Evolutionary conservation across 208 protist genomes (phyloP), one percentile per base, ranked within the genome.

Genomic region (Leishmania gerbilli): DNA sequence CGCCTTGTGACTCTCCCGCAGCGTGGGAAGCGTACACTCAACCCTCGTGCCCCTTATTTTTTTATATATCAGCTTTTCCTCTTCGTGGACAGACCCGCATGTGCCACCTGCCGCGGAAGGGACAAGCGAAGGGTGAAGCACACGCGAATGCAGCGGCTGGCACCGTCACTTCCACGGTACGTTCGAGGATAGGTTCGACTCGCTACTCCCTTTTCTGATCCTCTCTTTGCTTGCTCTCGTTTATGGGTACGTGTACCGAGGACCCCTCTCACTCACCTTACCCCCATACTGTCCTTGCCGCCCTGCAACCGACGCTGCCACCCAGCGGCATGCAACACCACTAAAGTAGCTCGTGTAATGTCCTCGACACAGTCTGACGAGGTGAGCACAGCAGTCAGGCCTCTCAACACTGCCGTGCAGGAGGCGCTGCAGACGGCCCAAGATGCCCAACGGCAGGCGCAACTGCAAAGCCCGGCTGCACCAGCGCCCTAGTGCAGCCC

Each of bases 341-440:
- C 69, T n/a, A 34, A 4, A 17, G 27, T 55, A 15, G 27, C 34
- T 62, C 6, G 17, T 27, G 5, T 58, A 1, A 37, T 60, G 71
- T 34, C 71, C 13, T 53, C 13, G 3, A 27, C 45, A 3, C 34
- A 40, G n/a, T 15, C 65, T 40, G 40, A 71, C 0, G 69, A 71
- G 13, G 15, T 76, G 31, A 58, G 56, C 15, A 45, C 47, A 5
- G 55, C 68, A n/a, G 8, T 79, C 17, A 24, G 21, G 53, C 40
- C 19, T n/a, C 80, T 77, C 56, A n/a, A 45, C 45, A 42, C 53
- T 42, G 76, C 67, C 1, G 75, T 79, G 1, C 45, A 79, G 9
- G 68, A 69, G 45, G 75, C 80, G 11, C 56, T 80, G 15, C 55
- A 19, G 17, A 40, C 4, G 4, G 68, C 75, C 3, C 75, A 68